Percentiles rank a stretch among this genome's conserved stretches.
Conservation (phyloP, 2,329 filamentous ascomycete genomes). For the Metarhizium anisopliae region DNA sequence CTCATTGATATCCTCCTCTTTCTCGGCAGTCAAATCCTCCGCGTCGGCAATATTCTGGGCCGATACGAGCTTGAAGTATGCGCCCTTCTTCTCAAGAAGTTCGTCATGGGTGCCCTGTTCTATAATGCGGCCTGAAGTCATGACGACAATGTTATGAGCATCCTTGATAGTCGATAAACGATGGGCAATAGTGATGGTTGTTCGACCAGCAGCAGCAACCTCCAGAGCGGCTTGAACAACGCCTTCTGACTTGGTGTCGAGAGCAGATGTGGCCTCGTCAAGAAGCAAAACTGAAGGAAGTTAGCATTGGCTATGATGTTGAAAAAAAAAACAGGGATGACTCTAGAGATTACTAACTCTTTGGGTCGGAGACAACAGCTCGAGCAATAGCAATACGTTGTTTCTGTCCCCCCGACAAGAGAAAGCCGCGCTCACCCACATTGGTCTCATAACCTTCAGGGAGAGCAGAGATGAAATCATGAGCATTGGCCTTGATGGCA, state of each 20-base stretch:
- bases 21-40: slow-evolving; percentile 42
- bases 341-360: slow-evolving; percentile 36
- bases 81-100: slow-evolving; percentile 58
- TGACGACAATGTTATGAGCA: slow-evolving; percentile 93
- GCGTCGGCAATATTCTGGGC: slow-evolving; percentile 72
- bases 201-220: slow-evolving; percentile 73
- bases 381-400: slow-evolving; percentile 93
- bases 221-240: slow-evolving; percentile 91
- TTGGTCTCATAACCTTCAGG: slow-evolving; percentile 89
- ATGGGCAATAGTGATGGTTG: slow-evolving; percentile 94
- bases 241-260: slow-evolving; percentile 91
- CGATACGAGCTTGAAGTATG: slow-evolving; percentile 79
- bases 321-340: background rate
- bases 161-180: slow-evolving; percentile 89
- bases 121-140: slow-evolving; percentile 75
- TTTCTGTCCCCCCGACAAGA: slow-evolving; percentile 91
- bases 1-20: slow-evolving; percentile 40
- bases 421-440: slow-evolving; percentile 89
- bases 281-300: slow-evolving; percentile 59
- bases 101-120: slow-evolving; percentile 87
- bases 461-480: slow-evolving; percentile 76
- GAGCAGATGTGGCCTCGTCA: slow-evolving; percentile 87
- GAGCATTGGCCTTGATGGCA: slow-evolving; percentile 84
- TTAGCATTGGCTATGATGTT: background rate
- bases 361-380: slow-evolving; percentile 83